phyloP scores from a whole-genome alignment of 2,329 filamentous ascomycete genomes.

The Chaetothyriales sp. region DNA sequence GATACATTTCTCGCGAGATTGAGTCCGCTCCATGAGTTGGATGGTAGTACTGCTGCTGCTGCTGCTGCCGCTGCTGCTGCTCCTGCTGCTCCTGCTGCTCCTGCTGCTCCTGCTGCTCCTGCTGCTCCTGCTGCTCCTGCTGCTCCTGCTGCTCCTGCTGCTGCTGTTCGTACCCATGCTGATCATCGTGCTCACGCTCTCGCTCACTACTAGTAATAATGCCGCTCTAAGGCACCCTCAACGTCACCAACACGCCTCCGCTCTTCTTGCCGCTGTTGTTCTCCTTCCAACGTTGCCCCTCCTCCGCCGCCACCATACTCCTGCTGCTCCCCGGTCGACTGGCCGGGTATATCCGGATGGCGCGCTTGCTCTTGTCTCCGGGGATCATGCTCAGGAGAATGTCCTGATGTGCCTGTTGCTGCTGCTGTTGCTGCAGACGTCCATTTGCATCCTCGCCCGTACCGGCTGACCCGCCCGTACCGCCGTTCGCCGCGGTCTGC shows the following conservation, averaged over 20 bases:
- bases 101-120: not conserved
- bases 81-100: not conserved
- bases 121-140: not conserved
- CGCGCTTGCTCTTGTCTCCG: constrained; percentile 17
- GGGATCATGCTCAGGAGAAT: constrained; percentile 18
- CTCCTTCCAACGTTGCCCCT: not conserved
- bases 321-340: constrained; percentile 17
- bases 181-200: not conserved
- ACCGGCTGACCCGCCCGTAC: not conserved
- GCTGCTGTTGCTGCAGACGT: not conserved
- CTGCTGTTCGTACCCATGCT: not conserved
- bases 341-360: constrained; percentile 17
- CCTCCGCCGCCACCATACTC: constrained; percentile 6
- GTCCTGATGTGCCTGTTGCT: constrained; percentile 11
- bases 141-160: not conserved
- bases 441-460: not conserved
- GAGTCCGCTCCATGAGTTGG: not conserved
- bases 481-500: not conserved
- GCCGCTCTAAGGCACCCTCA: constrained; percentile 1
- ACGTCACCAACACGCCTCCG: constrained; percentile 13
- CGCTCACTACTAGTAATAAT: not conserved
- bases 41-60: not conserved
- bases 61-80: not conserved
- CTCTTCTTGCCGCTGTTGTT: constrained; percentile 4
- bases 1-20: not conserved